phyloP scores from a whole-genome alignment of 495 filamentous ascomycete species.

The Xylaria nigripes region DNA sequence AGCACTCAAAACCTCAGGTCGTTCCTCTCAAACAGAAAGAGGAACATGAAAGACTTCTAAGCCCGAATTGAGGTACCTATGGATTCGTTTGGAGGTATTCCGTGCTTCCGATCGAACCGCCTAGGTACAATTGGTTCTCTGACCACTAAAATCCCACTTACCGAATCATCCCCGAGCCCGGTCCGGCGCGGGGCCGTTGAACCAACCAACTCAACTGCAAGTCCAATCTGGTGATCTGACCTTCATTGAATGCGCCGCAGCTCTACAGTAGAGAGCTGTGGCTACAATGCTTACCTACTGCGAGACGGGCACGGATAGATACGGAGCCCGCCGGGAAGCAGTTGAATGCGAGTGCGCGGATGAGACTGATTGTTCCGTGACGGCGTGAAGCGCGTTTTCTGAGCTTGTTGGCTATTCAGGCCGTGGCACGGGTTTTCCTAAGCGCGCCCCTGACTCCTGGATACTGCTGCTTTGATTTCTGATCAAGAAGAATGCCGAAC shows the following conservation, averaged over 20 bases:
- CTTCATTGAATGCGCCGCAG: not conserved
- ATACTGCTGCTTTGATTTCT: not conserved
- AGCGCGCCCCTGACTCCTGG: not conserved
- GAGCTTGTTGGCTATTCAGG: not conserved
- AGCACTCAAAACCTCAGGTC: too few species aligned
- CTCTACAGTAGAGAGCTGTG: too few species aligned
- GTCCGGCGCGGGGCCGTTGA: conserved; percentile 19
- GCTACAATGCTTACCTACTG: too few species aligned
- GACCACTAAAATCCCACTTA: conserved; percentile 3
- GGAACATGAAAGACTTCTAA: too few species aligned
- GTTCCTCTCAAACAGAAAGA: too few species aligned
- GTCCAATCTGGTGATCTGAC: not conserved
- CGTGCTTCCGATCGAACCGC: too few species aligned
- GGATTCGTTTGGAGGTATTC: too few species aligned
- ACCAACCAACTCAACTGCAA: not conserved
- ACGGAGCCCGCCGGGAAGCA: too few species aligned
- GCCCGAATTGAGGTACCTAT: too few species aligned
- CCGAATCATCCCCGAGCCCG: conserved; percentile 28
- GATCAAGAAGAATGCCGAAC: not conserved
- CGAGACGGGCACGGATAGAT: not conserved
- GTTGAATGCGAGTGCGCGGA: not conserved
- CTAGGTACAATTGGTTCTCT: not conserved
- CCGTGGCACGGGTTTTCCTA: not conserved
- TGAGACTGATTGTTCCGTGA: not conserved
- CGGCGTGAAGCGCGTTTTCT: not conserved